A percentile compares a stretch with the other conserved stretches of the same genome.
phyloP scores from a whole-genome alignment of 192 early-diverging fungal species.

The Podila minutissima region DNA sequence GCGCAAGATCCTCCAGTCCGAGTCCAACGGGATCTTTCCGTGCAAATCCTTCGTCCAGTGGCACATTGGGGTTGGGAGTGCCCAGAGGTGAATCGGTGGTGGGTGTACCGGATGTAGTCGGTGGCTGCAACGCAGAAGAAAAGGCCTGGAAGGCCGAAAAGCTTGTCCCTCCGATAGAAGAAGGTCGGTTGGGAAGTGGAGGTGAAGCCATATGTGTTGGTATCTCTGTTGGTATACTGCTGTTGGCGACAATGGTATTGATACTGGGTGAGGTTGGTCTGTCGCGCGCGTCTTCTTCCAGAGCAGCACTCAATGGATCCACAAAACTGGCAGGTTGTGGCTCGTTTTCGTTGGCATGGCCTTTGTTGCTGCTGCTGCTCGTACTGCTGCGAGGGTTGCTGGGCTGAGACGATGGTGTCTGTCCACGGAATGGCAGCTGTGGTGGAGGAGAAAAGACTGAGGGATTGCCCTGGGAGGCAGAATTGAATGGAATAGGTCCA shows the following conservation, averaged over 20 bases:
- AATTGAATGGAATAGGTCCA: constrained; percentile 40
- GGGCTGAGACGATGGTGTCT: neutral
- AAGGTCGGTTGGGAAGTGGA: constrained; percentile 26
- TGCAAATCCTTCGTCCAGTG: neutral
- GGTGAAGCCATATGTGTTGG: constrained; percentile 43
- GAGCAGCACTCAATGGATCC: constrained; percentile 22
- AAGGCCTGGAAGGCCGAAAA: constrained; percentile 35
- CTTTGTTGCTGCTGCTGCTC: neutral
- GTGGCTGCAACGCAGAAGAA: constrained; percentile 11
- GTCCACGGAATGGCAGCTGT: neutral
- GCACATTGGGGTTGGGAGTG: neutral
- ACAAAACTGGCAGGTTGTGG: constrained; percentile 8
- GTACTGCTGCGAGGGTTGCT: neutral
- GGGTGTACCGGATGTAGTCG: constrained; percentile 5
- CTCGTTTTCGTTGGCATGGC: neutral
- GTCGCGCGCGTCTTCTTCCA: neutral
- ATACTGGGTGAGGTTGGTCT: constrained; percentile 17
- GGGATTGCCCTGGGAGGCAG: constrained; percentile 1
- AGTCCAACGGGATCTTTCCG: constrained; percentile 10
- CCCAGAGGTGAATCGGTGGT: neutral
- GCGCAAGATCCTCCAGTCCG: neutral
- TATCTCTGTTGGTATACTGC: constrained; percentile 39
- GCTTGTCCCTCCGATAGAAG: constrained; percentile 16
- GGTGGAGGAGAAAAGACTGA: constrained; percentile 30
- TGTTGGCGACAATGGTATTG: constrained; percentile 3